Base-by-base conservation (phyloP, 352 stramenopile species). In the Phytophthora boehmeriae region DNA sequence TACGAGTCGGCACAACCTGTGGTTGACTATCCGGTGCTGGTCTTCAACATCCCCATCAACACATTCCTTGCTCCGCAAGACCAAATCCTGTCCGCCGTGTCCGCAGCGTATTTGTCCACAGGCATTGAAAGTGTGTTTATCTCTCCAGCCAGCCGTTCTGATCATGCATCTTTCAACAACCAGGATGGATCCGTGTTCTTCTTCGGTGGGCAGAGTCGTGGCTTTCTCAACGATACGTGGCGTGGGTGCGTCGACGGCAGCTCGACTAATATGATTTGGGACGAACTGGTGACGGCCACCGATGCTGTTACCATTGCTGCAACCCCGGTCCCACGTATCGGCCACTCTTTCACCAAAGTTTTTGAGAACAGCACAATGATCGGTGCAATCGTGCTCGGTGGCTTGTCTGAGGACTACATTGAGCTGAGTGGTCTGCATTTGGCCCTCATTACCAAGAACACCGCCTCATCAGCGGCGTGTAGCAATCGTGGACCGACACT, bases 1-100 rank as follows among this genome's bases (percentile, higher is more conserved):
- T 90, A 86, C 66, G 82, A 90, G 56, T 89, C 80, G 0, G 75
- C 80, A 20, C 82, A 91, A 63, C 82, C 82, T 4, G 75, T 85
- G 2, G 78, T 89, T 9, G 55, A 65, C 49, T 82, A 67, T 34
- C 76, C 80, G 32, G 72, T 83, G 22, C 61, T 89, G n/a, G 74
- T 89, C 23, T 91, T 77, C 60, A 54, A 76, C 30, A 55, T 82
- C 20, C 32, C 54, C 6, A 54, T 67, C 3, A 82, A 87, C 57
- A 20, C 30, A 1, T 91, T 88, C 54, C 35, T 57, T 5, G 64
- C 69, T 4, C 75, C 79, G 0, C 47, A 68, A 30, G 81, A 91
- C 65, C 59, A 75, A 16, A 83, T 91, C 58, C 39, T 76, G 19
- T 91, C 82, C 11, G 63, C 73, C 5, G 69, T 78, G 11, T 48